phyloP scores from a whole-genome alignment of 176 grass and related monocot species.

The Aegilops bicornis region DNA sequence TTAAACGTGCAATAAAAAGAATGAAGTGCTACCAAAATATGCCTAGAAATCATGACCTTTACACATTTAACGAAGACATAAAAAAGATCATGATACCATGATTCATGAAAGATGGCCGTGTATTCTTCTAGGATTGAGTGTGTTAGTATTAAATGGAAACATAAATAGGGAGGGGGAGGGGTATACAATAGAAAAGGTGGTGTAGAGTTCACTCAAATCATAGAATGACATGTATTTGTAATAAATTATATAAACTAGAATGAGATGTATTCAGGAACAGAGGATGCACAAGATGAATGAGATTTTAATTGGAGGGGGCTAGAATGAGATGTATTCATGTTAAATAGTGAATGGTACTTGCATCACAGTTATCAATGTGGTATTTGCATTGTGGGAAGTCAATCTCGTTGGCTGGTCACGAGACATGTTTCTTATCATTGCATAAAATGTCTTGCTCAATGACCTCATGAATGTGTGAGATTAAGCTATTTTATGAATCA shows the following conservation, averaged over 20 bases:
- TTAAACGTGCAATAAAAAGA: constrained; percentile 48
- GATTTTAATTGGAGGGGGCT: too few relatives aligned
- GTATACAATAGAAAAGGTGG: too few relatives aligned
- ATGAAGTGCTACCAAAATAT: too few relatives aligned
- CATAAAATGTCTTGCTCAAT: constrained; percentile 48
- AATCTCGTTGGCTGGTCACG: constrained; percentile 20
- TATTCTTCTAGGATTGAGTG: too few relatives aligned
- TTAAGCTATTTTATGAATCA: neutral
- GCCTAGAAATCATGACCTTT: neutral
- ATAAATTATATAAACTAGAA: too few relatives aligned
- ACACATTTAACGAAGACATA: neutral
- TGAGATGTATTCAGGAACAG: too few relatives aligned
- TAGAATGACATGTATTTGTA: too few relatives aligned
- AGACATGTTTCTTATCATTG: constrained; percentile 23
- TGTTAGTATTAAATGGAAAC: too few relatives aligned
- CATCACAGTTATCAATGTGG: neutral
- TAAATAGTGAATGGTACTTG: constrained; percentile 33
- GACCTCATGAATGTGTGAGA: constrained; percentile 28
- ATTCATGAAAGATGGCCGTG: too few relatives aligned
- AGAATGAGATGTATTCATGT: neutral
- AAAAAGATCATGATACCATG: neutral
- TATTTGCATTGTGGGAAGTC: constrained; percentile 31
- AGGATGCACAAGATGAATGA: too few relatives aligned
- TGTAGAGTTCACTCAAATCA: too few relatives aligned
- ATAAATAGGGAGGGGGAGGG: too few relatives aligned